Percentiles rank a stretch among this genome's conserved stretches.
These are phyloP conservation scores for Roridomyces roridus DNA, from an alignment of 768 basidiomycete species.

Conservation along the genomic window DNA sequence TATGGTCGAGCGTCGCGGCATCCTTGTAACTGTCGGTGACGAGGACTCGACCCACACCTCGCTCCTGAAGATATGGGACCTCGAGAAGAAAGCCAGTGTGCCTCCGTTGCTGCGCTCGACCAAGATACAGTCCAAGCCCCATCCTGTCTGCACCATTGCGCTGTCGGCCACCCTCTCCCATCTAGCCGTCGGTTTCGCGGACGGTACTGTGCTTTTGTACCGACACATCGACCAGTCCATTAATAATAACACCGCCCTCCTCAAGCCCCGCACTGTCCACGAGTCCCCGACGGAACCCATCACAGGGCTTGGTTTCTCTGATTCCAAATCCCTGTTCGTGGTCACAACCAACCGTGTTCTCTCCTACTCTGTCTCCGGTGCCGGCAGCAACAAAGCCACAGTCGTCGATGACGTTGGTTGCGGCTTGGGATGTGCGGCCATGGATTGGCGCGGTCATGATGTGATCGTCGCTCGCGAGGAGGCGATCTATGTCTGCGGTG, in stretches of 20 bases:
- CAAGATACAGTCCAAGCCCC: conserved; percentile 81
- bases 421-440: conserved; percentile 81
- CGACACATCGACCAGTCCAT: conserved; percentile 92
- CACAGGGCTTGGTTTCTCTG: conserved; percentile 89
- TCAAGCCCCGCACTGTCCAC: conserved; percentile 84
- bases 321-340: conserved; percentile 79
- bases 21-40: conserved; percentile 91
- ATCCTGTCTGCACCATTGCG: conserved; percentile 84
- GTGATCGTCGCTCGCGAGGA: conserved; percentile 91
- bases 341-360: conserved; percentile 88
- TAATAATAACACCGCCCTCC: conserved; percentile 76
- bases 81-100: conserved; percentile 66
- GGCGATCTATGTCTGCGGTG: conserved; percentile 86
- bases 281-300: conserved; percentile 89
- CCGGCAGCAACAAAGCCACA: conserved; percentile 60
- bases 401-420: conserved; percentile 89
- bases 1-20: conserved; percentile 80
- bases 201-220: conserved; percentile 92
- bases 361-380: conserved; percentile 75
- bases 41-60: conserved; percentile 72
- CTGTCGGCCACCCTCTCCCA: conserved; percentile 80
- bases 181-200: conserved; percentile 92
- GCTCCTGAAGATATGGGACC: conserved; percentile 88
- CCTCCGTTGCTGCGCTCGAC: conserved; percentile 75
- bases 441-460: conserved; percentile 75